Base-by-base conservation (phyloP, 768 basidiomycete genomes). In the Suillus tomentosus region DNA sequence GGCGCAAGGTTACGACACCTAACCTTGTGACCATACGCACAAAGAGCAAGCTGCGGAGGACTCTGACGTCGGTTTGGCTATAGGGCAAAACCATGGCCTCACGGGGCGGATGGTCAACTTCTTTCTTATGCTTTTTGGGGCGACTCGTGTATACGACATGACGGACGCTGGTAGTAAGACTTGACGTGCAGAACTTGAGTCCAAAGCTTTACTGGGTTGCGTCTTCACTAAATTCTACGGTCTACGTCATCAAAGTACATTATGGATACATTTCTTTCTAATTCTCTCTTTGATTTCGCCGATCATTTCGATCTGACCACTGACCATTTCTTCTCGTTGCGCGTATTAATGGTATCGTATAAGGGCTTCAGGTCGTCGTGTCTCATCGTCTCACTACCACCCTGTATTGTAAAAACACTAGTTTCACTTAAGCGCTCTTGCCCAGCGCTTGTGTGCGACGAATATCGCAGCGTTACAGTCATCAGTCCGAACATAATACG, bases 11-110 rank as follows among this genome's bases (percentile, higher is more conserved):
- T 50, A 24, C 60, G 47, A 74, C 75, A n/a, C 22, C 56, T 39
- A 73, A 75, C n/a, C 50, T 76, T 13, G 62, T 74, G 17, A 75
- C 74, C 34, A 43, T 73, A 50, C 65, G 61, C 31, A 62, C 69
- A 31, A 64, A 68, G 42, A 34, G 5, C 36, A 67, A 76, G 51
- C 57, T 74, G 50, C 64, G 64, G 55, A 40, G 51, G 54, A 51
- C 62, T 14, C 57, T 65, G n/a, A 67, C 40, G 1, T 66, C 61
- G 59, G 47, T 76, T 47, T 74, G 75, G 73, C 56, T 76, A 55
- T 74, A 71, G 15, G 27, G 17, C 0, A 51, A 17, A 9, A 31
- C 2, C 50, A 31, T 10, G 15, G 27, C 15, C 15, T 17, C 50
- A 31, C 15, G 24, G 9, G 31, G 17, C 17, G 1, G 27, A 51